Conservation (phyloP, 306 rosid species). For the Ziziphus jujuba region DNA sequence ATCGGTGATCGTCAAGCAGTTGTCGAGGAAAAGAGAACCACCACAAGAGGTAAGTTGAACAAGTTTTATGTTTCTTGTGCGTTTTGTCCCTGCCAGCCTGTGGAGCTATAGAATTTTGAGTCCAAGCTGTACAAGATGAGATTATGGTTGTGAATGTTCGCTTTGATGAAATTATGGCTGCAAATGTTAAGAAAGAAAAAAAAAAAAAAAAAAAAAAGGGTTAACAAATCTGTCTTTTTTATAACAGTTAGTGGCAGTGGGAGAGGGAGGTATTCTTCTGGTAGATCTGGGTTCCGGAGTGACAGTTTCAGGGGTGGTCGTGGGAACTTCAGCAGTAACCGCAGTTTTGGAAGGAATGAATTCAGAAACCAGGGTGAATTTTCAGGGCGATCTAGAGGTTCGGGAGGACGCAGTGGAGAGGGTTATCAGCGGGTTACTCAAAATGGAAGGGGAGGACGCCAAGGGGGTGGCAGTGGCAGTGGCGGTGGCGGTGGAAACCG, state of each 20-base stretch:
- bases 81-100: background rate
- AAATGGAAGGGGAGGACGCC: constrained; percentile 79
- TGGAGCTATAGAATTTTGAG: background rate
- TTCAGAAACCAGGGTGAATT: constrained; percentile 89
- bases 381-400: constrained; percentile 56
- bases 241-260: constrained; percentile 67
- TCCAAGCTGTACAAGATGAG: background rate
- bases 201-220: background rate
- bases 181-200: no score
- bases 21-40: constrained; percentile 90
- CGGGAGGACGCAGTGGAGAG: constrained; percentile 52
- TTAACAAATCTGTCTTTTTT: constrained; percentile 23
- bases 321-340: constrained; percentile 68
- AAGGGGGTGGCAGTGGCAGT: constrained; percentile 56
- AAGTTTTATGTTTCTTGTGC: background rate
- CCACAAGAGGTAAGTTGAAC: constrained; percentile 71
- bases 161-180: no score
- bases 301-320: constrained; percentile 73
- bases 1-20: constrained; percentile 77
- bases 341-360: constrained; percentile 79
- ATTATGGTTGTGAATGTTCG: background rate
- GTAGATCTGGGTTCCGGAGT: constrained; percentile 69
- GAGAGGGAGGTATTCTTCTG: constrained; percentile 85
- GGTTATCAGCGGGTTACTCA: constrained; percentile 68
- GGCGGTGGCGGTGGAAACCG: constrained; percentile 51